Evolutionary conservation across 2,329 filamentous ascomycete species (phyloP), one percentile per base, ranked within the genome.

Genomic region (Chrysoporthe austroafricana): DNA sequence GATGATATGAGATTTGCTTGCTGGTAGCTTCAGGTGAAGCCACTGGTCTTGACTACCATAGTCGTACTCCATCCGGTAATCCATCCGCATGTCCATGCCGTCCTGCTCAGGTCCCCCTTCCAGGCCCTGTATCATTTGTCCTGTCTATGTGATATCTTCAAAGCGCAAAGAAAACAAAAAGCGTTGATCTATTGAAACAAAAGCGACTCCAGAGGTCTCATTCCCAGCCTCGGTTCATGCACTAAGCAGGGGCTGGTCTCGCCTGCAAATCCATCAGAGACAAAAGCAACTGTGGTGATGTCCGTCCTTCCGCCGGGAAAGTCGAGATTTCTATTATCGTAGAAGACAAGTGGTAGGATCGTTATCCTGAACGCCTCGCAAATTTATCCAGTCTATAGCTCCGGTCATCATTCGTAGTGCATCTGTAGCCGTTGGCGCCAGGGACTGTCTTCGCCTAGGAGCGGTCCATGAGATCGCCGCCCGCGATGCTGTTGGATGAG

Each of bases 401-500:
- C 66, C 64, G n/a, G 57, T 70, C 69, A 52, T 70, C 60, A 70
- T 68, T 69, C 66, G 66, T 68, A 66, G 58, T 62, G 60, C 58
- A 39, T 64, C 48, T 69, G 44, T 62, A 48, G 42, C 50, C 42
- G 46, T 64, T 36, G 58, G 42, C 48, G 36, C 16, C 36, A 36
- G 32, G 34, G 54, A 84, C 73, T 80, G 78, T 69, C 59, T 65
- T 42, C 54, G 21, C 52, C 62, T 66, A 70, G 32, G 68, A 70
- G 62, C 86, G 82, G 72, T 90, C 88, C 75, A 86, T 85, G 66
- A 91, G 80, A 75, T 92, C 90, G 64, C 86, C 88, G 48, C 92
- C 92, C 34, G 91, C 89, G 69, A 96, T 83, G 73, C 93, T 97
- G 75, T 90, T 93, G 58, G 86, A 88, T 54, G 91, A 87, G 57